Percentiles rank a stretch among this genome's conserved stretches.
These are phyloP conservation scores for Ensete glaucum DNA, from an alignment of 176 grass and related monocot genomes.

Conservation along the genomic window DNA sequence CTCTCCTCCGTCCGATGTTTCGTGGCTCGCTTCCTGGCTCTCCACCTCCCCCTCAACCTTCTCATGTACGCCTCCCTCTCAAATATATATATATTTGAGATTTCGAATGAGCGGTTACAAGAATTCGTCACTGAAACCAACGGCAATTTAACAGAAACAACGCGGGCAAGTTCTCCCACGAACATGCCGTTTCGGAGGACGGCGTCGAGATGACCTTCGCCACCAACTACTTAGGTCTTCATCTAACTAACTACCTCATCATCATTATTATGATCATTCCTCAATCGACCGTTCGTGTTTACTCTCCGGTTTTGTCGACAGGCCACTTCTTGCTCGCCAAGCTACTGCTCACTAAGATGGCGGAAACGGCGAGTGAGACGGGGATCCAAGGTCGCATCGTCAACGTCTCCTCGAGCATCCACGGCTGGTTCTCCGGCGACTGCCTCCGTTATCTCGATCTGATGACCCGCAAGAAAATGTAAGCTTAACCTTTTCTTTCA, in stretches of 20 bases:
- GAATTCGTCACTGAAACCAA: not conserved
- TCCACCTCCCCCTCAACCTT: constrained; percentile 69
- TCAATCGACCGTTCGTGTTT: not conserved
- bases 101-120: not conserved
- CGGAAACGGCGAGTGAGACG: constrained; percentile 47
- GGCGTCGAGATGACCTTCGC: constrained; percentile 99
- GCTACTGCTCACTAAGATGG: constrained; percentile 52
- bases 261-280: not conserved
- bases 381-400: constrained; percentile 74
- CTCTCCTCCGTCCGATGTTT: constrained; percentile 72
- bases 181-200: constrained; percentile 76
- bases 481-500: not conserved
- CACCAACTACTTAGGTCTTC: constrained; percentile 77
- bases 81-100: not conserved
- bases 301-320: not conserved
- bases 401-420: constrained; percentile 89
- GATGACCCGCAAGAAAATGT: constrained; percentile 76
- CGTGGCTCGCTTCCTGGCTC: constrained; percentile 46
- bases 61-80: constrained; percentile 41
- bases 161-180: constrained; percentile 95
- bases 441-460: constrained; percentile 64
- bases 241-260: not conserved
- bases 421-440: constrained; percentile 92
- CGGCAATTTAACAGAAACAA: constrained; percentile 56
- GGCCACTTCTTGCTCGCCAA: constrained; percentile 83